Evolutionary conservation across 2,329 filamentous ascomycete species (phyloP), one percentile per base, ranked within the genome.

Genomic region (Penicillium capsulatum): DNA sequence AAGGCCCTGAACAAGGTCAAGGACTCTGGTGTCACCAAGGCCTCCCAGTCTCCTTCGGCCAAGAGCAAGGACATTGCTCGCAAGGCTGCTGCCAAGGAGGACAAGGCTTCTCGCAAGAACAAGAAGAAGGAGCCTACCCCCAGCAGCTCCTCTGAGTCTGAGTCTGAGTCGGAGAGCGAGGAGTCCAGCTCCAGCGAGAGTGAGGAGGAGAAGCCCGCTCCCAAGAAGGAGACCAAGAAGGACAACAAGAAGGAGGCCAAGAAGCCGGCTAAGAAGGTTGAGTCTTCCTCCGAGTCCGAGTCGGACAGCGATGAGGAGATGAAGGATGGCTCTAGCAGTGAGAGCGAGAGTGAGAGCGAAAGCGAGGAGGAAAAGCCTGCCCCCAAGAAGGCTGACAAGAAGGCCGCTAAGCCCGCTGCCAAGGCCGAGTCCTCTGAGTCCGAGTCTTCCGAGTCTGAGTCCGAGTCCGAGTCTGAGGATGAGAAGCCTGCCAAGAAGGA

Each of bases 1-100:
- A 70, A 70, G 61, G 53, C 63, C 51, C 44, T 72, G 50, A 63
- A 54, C 59, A 72, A 72, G 60, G 70, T 71, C 55, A 73, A 73
- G 63, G 63, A 66, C 49, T 61, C 63, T 43, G 68, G 62, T 45
- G 63, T 73, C 40, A 61, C 62, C 50, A 73, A 73, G 61, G 51
- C 65, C 30, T 59, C 69, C 37, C 58, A 69, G 56, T 65, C 61
- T 41, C 58, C 63, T 22, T 69, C 70, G 55, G 50, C 60, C 38
- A 70, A 71, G 66, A 66, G 64, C 63, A 71, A 70, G 59, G 59
- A 64, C 42, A 54, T 70, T 38, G 67, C 68, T 44, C 63, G 61
- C 45, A 61, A 68, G 46, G 53, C 66, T 19, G 26, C 34, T 31
- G 8, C 35, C 35, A 37, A 37, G 34, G 62, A 62, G 37, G 55